These are phyloP conservation scores for Globisporangium spinosum DNA, from an alignment of 352 stramenopile species.

Conservation along the genomic window DNA sequence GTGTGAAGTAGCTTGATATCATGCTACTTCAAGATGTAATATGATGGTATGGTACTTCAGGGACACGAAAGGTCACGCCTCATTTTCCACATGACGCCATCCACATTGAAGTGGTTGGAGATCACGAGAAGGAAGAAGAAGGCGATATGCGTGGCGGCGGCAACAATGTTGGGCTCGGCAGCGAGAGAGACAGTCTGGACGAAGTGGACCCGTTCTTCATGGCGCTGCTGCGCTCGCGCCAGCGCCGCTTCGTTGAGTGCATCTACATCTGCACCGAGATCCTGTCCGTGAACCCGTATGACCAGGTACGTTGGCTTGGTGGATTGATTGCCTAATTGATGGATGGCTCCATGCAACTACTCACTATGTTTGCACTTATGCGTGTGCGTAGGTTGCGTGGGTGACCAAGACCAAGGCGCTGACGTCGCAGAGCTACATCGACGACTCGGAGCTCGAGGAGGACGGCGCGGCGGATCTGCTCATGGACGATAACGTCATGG, in stretches of 20 bases:
- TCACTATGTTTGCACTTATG: neutral
- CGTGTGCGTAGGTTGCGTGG: slow-evolving; percentile 67
- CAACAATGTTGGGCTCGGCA: slow-evolving; percentile 5
- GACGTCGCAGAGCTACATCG: slow-evolving; percentile 87
- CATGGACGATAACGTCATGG: slow-evolving; percentile 92
- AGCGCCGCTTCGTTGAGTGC: slow-evolving; percentile 79
- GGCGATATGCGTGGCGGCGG: slow-evolving; percentile 12
- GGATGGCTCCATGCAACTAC: too few species aligned
- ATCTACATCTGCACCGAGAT: slow-evolving; percentile 83
- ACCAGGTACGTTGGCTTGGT: slow-evolving; percentile 39
- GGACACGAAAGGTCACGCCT: slow-evolving; percentile 14
- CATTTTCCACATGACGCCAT: neutral
- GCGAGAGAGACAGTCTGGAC: slow-evolving; percentile 42
- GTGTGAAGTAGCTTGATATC: too few species aligned
- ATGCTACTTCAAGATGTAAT: too few species aligned
- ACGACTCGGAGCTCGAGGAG: slow-evolving; percentile 92
- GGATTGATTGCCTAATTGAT: neutral
- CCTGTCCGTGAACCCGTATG: slow-evolving; percentile 81
- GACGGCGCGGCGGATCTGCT: slow-evolving; percentile 88
- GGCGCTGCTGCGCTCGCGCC: slow-evolving; percentile 68
- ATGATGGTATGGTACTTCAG: neutral
- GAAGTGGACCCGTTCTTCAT: slow-evolving; percentile 89
- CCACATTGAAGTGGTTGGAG: neutral
- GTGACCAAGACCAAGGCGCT: slow-evolving; percentile 89
- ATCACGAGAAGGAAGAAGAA: too few species aligned